Conservation (phyloP, 1,139 yeast genomes). For the Meyerozyma athensensis region DNA sequence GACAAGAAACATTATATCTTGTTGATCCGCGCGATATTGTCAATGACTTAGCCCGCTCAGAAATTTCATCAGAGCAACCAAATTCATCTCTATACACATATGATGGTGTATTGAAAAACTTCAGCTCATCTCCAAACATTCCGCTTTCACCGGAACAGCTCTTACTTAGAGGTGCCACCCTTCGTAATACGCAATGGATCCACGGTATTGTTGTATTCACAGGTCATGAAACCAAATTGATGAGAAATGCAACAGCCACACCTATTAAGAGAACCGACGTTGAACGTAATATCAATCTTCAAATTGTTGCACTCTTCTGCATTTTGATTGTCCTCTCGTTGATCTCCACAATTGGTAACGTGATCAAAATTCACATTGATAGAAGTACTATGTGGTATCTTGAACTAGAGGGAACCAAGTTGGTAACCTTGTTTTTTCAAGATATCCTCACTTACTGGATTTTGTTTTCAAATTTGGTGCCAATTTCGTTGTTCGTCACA, state of each 20-base stretch:
- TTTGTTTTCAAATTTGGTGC: conserved; percentile 89
- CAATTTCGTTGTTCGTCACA: conserved; percentile 91
- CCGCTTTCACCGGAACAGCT: conserved; percentile 89
- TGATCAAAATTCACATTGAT: conserved; percentile 61
- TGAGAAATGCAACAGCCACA: conserved; percentile 98
- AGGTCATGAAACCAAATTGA: conserved; percentile 95
- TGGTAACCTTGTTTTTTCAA: conserved; percentile 69
- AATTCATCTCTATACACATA: conserved; percentile 92
- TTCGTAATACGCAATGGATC: conserved; percentile 93
- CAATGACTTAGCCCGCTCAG: conserved; percentile 27
- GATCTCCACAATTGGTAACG: conserved; percentile 85
- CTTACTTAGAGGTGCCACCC: conserved; percentile 88
- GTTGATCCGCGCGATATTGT: conserved; percentile 64
- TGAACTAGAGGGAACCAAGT: conserved; percentile 63
- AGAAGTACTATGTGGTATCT: conserved; percentile 56
- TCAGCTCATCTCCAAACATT: conserved; percentile 49
- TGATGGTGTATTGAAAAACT: conserved; percentile 71
- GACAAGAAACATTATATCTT: conserved; percentile 67
- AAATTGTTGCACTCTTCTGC: conserved; percentile 81
- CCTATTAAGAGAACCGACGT: conserved; percentile 97
- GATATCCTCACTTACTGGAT: conserved; percentile 95
- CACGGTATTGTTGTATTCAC: conserved; percentile 93
- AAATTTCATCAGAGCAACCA: conserved; percentile 82
- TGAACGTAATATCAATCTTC: conserved; percentile 89
- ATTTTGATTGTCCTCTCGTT: conserved; percentile 71